Conservation (phyloP, 2,329 filamentous ascomycete species). For the Verticillium klebahnii region DNA sequence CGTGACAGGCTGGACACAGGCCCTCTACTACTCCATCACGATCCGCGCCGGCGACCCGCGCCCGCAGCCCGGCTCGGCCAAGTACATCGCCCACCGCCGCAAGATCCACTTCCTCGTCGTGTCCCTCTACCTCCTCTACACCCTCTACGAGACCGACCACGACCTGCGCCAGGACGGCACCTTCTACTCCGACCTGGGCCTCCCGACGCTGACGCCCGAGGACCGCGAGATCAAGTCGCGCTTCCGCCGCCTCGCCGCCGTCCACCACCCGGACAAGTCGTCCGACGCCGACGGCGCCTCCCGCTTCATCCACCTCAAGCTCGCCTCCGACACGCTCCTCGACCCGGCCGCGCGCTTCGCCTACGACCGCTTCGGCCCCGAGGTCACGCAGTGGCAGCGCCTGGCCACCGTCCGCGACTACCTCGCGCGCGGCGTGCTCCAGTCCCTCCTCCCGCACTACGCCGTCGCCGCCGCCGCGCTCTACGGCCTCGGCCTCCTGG, state of each 20-base stretch:
- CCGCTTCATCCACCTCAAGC: conserved; percentile 77
- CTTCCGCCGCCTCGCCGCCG: conserved; percentile 71
- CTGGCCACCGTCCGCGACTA: conserved; percentile 70
- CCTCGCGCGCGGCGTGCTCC: conserved; percentile 59
- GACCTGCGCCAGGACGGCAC: conserved; percentile 66
- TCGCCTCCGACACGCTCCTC: conserved; percentile 76
- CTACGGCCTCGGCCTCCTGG: conserved; percentile 57
- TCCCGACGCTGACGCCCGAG: conserved; percentile 57
- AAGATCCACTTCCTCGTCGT: conserved; percentile 82
- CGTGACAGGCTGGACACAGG: conserved; percentile 72
- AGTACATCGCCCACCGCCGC: conserved; percentile 69
- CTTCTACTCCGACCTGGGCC: conserved; percentile 74
- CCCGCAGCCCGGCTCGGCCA: conserved; percentile 64
- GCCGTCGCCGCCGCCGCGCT: conserved; percentile 50
- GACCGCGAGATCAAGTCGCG: conserved; percentile 77
- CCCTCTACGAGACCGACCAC: conserved; percentile 86
- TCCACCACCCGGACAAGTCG: conserved; percentile 81
- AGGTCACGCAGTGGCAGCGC: conserved; percentile 60
- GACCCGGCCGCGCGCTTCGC: conserved; percentile 75
- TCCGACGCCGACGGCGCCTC: conserved; percentile 30
- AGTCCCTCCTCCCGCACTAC: conserved; percentile 58
- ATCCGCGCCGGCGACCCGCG: conserved; percentile 86
- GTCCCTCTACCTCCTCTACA: conserved; percentile 80
- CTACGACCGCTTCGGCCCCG: conserved; percentile 83
- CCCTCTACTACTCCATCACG: conserved; percentile 79